A percentile compares a stretch with the other conserved stretches of the same genome.
Evolutionary conservation across 78 protist species (phyloP).

Genomic region (Planoprotostelium fungivorum): DNA sequence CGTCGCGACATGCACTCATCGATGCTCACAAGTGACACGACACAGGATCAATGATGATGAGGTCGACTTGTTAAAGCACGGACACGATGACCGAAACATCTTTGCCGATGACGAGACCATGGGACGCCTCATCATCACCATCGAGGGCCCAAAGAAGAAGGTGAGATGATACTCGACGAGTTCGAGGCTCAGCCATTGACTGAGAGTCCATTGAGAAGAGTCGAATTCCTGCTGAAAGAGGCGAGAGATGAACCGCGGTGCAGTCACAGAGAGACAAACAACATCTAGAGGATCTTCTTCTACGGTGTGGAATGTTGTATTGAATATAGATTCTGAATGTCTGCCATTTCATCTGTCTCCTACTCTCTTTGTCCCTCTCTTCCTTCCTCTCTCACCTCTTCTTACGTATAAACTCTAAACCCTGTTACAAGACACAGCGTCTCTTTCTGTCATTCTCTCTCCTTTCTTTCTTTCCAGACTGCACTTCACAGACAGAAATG

Average conservation of each 20-base stretch:
- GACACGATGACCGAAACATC: conserved; percentile 93
- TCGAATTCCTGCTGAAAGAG: conserved; percentile 89
- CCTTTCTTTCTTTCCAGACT: conserved; percentile 95
- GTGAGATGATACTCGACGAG: conserved; percentile 69
- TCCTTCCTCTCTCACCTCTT: no score
- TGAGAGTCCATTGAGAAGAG: conserved; percentile 94
- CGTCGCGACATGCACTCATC: no score
- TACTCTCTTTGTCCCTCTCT: no score
- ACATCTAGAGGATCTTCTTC: conserved; percentile 88
- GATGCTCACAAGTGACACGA: no score
- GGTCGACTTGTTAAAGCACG: conserved; percentile 84
- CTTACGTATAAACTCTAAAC: no score
- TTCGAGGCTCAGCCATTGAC: conserved; percentile 78
- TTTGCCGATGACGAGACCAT: conserved; percentile 89
- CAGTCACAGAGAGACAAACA: conserved; percentile 68
- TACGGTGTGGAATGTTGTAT: no score
- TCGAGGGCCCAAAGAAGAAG: conserved; percentile 64
- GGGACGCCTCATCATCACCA: conserved; percentile 46
- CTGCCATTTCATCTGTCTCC: no score
- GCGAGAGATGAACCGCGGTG: conserved; percentile 80
- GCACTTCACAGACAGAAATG: no score
- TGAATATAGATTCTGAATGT: no score
- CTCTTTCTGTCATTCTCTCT: conserved; percentile 90
- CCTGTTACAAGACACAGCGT: no score
- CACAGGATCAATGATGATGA: conserved; percentile 82